phyloP scores from a whole-genome alignment of 495 filamentous ascomycete species.

The Aspergillus panamensis region DNA sequence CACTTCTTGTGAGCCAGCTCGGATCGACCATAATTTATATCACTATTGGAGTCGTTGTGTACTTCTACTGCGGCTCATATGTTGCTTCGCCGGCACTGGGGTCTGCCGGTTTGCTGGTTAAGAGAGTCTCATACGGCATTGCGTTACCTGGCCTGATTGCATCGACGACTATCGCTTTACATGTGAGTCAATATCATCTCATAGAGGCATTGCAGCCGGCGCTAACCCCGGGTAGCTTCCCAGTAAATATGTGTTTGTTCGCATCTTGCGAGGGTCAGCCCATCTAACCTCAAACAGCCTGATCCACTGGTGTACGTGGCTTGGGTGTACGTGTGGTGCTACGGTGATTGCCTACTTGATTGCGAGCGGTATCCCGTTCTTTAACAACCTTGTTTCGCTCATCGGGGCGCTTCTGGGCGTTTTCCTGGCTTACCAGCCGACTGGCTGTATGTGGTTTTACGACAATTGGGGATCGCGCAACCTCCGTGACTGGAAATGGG shows the following conservation, averaged over 20 bases:
- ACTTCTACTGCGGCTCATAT: slow-evolving; percentile 61
- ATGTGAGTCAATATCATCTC: slow-evolving; percentile 46
- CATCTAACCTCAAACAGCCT: slow-evolving; percentile 54
- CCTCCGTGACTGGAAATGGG: no score
- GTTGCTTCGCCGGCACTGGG: slow-evolving; percentile 68
- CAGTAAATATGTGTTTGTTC: slow-evolving; percentile 58
- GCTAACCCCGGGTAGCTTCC: slow-evolving; percentile 24
- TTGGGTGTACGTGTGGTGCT: slow-evolving; percentile 50
- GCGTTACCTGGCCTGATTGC: slow-evolving; percentile 54
- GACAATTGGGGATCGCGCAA: no score
- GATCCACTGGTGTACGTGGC: slow-evolving; percentile 55
- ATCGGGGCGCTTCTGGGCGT: neutral
- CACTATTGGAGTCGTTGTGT: slow-evolving; percentile 61
- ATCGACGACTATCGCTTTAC: slow-evolving; percentile 22
- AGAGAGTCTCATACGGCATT: slow-evolving; percentile 67
- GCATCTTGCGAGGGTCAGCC: slow-evolving; percentile 48
- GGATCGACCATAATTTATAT: slow-evolving; percentile 61
- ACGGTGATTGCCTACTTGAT: slow-evolving; percentile 62
- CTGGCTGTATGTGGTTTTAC: no score
- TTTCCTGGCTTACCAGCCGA: no score
- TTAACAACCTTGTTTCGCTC: slow-evolving; percentile 31
- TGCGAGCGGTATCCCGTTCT: slow-evolving; percentile 66
- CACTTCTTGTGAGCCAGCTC: slow-evolving; percentile 42
- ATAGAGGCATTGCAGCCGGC: slow-evolving; percentile 39
- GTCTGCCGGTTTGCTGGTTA: slow-evolving; percentile 54